Base-by-base conservation (phyloP, 2,329 filamentous ascomycete genomes). In the Hypoxylon sp. region DNA sequence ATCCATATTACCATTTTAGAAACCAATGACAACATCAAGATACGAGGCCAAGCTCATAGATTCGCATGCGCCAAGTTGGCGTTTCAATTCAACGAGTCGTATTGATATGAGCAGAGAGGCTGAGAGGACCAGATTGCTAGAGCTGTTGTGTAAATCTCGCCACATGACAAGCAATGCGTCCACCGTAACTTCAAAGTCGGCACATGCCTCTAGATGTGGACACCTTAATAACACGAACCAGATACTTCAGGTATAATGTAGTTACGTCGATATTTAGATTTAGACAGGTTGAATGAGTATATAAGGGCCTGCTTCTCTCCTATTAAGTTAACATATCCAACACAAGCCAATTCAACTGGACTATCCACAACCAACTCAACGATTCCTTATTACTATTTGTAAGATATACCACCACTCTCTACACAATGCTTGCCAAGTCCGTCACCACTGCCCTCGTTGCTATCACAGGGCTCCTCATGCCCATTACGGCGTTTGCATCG, bases 401-500 rank as follows among this genome's bases (percentile, higher is more conserved):
- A 38, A 36, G n/a, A 7, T 5, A n/a, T 23, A 52, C 4, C 2
- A 46, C n/a, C 17, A 23, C 1, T 21, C 21, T n/a, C 30, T 14
- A 5, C 41, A 61, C 6, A 17, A 61, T 61, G 59, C 41, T 61
- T 17, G 38, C 49, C 49, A 61, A 38, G 14, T 48, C 50, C 49
- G n/a, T 53, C 50, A 55, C 50, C 21, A 25, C 50, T 49, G 21
- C 50, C 50, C 14, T 61, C 5, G 13, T 55, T 25, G 41, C 49
- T 32, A 32, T 61, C 30, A 53, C 59, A 6, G 59, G 59, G 28
- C 50, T 61, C 7, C 41, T 61, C 49, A 38, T 61, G 59, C 59
- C 59, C 30, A 34, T 43, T 17, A 32, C 59, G 10, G 59, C 49
- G 3, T 30, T 52, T 32, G 59, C 59, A 11, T 53, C 49, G 11